Percentiles rank a stretch among this genome's conserved stretches.
Conservation (phyloP, 331 rosid species). For the Rosa hybrid region DNA sequence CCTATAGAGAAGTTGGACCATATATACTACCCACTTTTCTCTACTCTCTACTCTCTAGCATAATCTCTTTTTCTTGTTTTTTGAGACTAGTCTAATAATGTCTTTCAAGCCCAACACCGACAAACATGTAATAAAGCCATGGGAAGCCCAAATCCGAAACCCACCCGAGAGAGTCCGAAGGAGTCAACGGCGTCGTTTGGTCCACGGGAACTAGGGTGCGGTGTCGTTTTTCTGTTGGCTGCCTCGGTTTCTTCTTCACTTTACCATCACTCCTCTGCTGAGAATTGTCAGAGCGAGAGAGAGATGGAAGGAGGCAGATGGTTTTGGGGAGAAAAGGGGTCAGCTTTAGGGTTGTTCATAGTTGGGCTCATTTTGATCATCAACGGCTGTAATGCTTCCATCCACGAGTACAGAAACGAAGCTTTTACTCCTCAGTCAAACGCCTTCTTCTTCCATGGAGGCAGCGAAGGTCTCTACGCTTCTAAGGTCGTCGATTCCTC, state of each 20-base stretch:
- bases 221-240: constrained; percentile 5
- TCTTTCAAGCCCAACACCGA: not conserved
- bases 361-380: constrained; percentile 10
- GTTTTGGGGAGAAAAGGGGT: not conserved
- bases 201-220: not conserved
- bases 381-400: constrained; percentile 39
- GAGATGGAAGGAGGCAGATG: constrained; percentile 11
- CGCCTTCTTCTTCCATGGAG: constrained; percentile 79
- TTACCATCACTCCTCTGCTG: not conserved
- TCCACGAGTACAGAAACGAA: constrained; percentile 58
- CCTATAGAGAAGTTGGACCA: too few species aligned
- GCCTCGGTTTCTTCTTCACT: not conserved
- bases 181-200: not conserved
- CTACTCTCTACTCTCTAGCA: too few species aligned
- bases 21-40: too few species aligned
- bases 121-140: not conserved
- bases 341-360: constrained; percentile 20
- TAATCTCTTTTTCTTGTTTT: too few species aligned
- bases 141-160: not conserved
- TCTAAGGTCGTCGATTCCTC: constrained; percentile 39
- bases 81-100: too few species aligned
- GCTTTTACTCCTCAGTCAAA: constrained; percentile 52
- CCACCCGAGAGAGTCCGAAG: not conserved
- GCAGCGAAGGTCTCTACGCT: constrained; percentile 70
- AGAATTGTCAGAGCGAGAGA: not conserved